Base-by-base conservation (phyloP, 805 yeast genomes). In the Yamadazyma kitorensis region DNA sequence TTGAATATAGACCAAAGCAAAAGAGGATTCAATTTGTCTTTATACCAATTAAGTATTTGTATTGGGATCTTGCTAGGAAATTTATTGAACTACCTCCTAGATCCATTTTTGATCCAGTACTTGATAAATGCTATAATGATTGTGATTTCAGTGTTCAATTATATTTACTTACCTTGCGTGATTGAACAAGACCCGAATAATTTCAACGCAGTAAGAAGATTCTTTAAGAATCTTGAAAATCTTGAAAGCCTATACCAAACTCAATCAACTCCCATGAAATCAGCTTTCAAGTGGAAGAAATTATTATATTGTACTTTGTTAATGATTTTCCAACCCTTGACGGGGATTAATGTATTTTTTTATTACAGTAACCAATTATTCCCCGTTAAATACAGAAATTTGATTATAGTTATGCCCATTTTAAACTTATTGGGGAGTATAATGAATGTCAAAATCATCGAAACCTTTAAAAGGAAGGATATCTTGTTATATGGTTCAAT, bases 281-380 rank as follows among this genome's bases (percentile, higher is more conserved):
- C n/a, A n/a, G n/a, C n/a, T n/a, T 42, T 37, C 20, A 22, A 24
- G 14, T 40, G 35, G 29, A 29, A 29, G 14, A 39, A 41, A 30
- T 23, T 47, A n/a, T n/a, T 39, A 1, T 34, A 35, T 17, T 52
- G 63, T 39, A 49, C 57, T 17, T 14, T 35, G 3, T 30, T 60
- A 13, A 53, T 55, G 60, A 40, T 48, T n/a, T 51, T 57, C 31
- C 66, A 59, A 45, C 68, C 60, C 35, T 44, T 59, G 22, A 52
- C 64, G 2, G 66, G 65, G 2, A 59, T 57, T 15, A 56, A 55
- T 29, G 59, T 54, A 31, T 57, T 57, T 29, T 59, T 61, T 24
- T 61, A 59, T 39, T 61, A 47, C 28, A 58, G 60, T 12, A 47
- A 48, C 13, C 13, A 16, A 7, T 16, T 44, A 6, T 31, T 37